Evolutionary conservation across 805 yeast species (phyloP).

Genomic region (Saccharomycopsis amapae): DNA sequence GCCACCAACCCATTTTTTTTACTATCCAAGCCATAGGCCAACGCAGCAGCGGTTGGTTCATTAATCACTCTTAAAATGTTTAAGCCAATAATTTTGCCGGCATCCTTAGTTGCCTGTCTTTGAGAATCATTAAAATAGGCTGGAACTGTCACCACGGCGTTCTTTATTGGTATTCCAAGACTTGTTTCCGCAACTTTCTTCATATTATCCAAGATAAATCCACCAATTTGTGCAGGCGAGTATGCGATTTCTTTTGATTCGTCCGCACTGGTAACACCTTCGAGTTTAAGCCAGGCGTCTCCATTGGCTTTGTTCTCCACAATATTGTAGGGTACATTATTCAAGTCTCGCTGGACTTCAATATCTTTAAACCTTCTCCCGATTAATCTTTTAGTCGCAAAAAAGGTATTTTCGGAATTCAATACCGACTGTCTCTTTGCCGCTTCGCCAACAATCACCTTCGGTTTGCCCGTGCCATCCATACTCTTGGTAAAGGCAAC

Average conservation of each 20-base stretch:
- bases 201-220: constrained; percentile 57
- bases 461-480: constrained; percentile 16
- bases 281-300: constrained; percentile 53
- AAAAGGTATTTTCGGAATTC: constrained; percentile 71
- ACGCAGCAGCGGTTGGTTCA: constrained; percentile 83
- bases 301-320: constrained; percentile 48
- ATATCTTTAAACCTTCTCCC: constrained; percentile 64
- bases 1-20: constrained; percentile 34
- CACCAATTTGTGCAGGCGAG: constrained; percentile 70
- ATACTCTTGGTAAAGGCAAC: constrained; percentile 55
- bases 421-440: constrained; percentile 75
- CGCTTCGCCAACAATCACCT: constrained; percentile 52
- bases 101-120: constrained; percentile 76
- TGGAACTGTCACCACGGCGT: constrained; percentile 80
- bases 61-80: constrained; percentile 70
- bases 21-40: constrained; percentile 69
- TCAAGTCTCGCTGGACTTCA: constrained; percentile 63
- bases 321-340: constrained; percentile 56
- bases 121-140: constrained; percentile 80
- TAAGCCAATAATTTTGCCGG: constrained; percentile 70
- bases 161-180: constrained; percentile 44
- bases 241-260: constrained; percentile 33
- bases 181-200: constrained; percentile 57
- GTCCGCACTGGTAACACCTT: constrained; percentile 22
- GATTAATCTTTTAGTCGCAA: constrained; percentile 74